These are phyloP conservation scores for Melampsora americana DNA, from an alignment of 1,284 basidiomycete species.

Conservation along the genomic window DNA sequence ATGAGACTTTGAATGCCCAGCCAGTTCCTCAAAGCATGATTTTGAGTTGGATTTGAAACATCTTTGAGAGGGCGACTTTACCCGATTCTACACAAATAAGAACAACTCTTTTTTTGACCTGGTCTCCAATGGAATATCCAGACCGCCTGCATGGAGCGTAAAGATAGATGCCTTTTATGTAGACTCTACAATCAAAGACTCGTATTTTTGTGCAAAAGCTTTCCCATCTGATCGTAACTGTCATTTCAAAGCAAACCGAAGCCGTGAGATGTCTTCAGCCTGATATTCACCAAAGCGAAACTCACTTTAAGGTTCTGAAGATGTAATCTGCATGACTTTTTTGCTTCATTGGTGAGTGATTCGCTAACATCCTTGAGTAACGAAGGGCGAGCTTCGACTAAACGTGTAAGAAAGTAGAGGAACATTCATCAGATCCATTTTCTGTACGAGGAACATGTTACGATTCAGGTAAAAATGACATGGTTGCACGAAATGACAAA, in stretches of 20 bases:
- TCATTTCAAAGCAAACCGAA: background rate
- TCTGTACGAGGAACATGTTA: background rate
- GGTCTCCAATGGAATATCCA: too few species aligned
- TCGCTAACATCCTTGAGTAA: background rate
- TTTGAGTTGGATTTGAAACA: too few species aligned
- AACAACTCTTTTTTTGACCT: too few species aligned
- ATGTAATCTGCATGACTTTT: background rate
- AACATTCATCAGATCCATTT: background rate
- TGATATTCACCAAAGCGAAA: background rate
- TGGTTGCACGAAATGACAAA: background rate
- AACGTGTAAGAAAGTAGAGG: too few species aligned
- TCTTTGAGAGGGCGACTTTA: too few species aligned
- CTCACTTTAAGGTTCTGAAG: constrained; percentile 1
- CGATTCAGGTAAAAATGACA: too few species aligned
- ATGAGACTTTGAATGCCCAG: too few species aligned
- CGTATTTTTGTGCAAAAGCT: background rate
- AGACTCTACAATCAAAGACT: background rate
- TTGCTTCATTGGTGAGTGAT: background rate
- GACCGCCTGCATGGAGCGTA: too few species aligned
- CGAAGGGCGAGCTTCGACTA: background rate
- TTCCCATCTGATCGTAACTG: background rate
- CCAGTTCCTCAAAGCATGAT: too few species aligned
- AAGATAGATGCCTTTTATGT: background rate
- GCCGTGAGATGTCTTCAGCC: background rate
- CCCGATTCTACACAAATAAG: too few species aligned